Evolutionary conservation across 2,329 filamentous ascomycete genomes (phyloP), one percentile per base, ranked within the genome.

Genomic region (Phoma sp.): DNA sequence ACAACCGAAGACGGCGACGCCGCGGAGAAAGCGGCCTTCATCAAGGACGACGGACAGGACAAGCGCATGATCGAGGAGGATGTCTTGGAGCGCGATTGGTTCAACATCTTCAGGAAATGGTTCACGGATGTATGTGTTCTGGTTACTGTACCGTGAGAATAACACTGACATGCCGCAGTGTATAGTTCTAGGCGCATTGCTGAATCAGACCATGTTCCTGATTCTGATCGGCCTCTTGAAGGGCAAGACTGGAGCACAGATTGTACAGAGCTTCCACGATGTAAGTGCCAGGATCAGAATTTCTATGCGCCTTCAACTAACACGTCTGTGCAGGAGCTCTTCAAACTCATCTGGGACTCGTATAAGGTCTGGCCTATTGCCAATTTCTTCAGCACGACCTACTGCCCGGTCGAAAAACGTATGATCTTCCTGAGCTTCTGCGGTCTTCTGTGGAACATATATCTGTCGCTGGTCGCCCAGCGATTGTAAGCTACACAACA

Each of bases 281-380:
- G 75, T 76, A 74, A 81, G 68, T 58, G 3, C n/a, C 79, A 3
- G 65, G 66, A 58, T 69, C 74, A 32, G 24, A 5, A 3, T 25
- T 4, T 6, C 10, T 7, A 6, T 13, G 14, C 8, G 85, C 88
- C 72, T 18, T 18, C 18, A 18, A 18, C 18, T 18, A 18, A 18
- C 18, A 18, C 18, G 18, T 18, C 18, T 18, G 18, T 18, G 2
- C 41, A 72, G 68, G 70, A 74, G 43, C 65, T 69, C 18, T 62
- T 69, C 38, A 60, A 61, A 22, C 70, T 75, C 36, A 75, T 75
- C 50, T 73, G 64, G 55, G 90, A 91, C 0, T 88, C 90, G 1
- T 86, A 89, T 78, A 87, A 83, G 69, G 79, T 93, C 56, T 91
- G 90, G 84, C 90, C 90, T 1, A 70, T 85, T 11, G 87, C 92